Percentiles rank a stretch among this genome's conserved stretches.
phyloP scores from a whole-genome alignment of 2,329 filamentous ascomycete genomes.

The Dendrostoma leiphaemia region DNA sequence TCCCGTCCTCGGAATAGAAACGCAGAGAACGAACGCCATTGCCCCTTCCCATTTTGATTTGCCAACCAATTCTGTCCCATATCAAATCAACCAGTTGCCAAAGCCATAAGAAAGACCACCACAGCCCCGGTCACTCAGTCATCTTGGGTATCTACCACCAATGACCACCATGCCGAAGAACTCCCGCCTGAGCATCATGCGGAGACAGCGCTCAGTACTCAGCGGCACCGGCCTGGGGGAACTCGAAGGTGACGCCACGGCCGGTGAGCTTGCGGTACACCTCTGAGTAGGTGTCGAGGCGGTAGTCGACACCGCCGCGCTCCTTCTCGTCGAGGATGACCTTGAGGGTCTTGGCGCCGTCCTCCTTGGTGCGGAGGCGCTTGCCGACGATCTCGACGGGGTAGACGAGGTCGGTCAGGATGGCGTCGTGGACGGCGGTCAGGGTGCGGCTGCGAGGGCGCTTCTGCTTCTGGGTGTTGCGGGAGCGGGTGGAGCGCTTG shows the following conservation, averaged over 20 bases:
- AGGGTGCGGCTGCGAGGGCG: slow-evolving; percentile 96
- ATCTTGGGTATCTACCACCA: slow-evolving; percentile 10
- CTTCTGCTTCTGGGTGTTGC: slow-evolving; percentile 98
- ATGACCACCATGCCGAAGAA: not conserved
- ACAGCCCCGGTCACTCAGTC: slow-evolving; percentile 1
- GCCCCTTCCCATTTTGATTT: slow-evolving; percentile 9
- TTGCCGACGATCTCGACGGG: slow-evolving; percentile 99
- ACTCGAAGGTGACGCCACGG: slow-evolving; percentile 96
- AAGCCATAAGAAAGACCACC: not conserved
- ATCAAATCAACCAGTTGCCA: slow-evolving; percentile 16
- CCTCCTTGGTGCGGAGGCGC: slow-evolving; percentile 97
- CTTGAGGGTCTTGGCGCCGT: slow-evolving; percentile 98
- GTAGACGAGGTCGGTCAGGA: slow-evolving; percentile 97
- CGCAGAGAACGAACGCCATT: slow-evolving; percentile 17
- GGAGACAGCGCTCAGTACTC: slow-evolving; percentile 69
- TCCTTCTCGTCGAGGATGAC: slow-evolving; percentile 99
- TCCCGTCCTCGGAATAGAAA: slow-evolving; percentile 8
- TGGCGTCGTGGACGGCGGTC: slow-evolving; percentile 97
- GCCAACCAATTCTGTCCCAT: slow-evolving; percentile 14
- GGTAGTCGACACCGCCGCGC: slow-evolving; percentile 98
- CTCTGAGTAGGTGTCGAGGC: slow-evolving; percentile 99
- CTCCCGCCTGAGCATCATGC: not conserved
- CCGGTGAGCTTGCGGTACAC: slow-evolving; percentile 98
- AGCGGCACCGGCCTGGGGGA: slow-evolving; percentile 76
- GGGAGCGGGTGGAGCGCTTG: slow-evolving; percentile 95